Conservation (phyloP, 2,329 filamentous ascomycete species). For the Blastomyces silverae region DNA sequence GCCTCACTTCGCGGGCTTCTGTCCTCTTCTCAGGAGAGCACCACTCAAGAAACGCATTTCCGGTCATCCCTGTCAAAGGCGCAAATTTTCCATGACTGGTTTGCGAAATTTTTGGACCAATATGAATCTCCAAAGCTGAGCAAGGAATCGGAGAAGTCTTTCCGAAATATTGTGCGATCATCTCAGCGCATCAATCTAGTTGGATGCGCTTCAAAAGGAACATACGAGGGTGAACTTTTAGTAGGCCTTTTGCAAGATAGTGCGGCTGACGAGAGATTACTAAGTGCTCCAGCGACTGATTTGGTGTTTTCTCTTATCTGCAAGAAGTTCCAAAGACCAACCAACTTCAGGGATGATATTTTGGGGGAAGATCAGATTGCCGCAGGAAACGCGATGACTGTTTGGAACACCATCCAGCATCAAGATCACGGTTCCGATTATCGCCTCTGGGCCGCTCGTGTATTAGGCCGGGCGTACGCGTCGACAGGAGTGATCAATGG, state of each 20-base stretch:
- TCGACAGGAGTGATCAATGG: constrained; percentile 59
- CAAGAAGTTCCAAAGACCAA: constrained; percentile 61
- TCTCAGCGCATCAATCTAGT: constrained; percentile 60
- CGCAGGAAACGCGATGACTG: constrained; percentile 53
- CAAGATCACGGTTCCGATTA: constrained; percentile 60
- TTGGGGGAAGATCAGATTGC: constrained; percentile 62
- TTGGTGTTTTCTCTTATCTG: constrained; percentile 52
- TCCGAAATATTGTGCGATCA: constrained; percentile 60
- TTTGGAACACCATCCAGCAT: constrained; percentile 71
- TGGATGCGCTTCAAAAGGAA: constrained; percentile 62
- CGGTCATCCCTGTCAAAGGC: constrained; percentile 68
- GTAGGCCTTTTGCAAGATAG: constrained; percentile 73
- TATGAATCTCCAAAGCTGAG: constrained; percentile 53
- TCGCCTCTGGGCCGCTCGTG: constrained; percentile 74
- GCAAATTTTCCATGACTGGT: constrained; percentile 69
- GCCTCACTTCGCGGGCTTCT: constrained; percentile 72
- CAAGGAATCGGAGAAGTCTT: constrained; percentile 49
- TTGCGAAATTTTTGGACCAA: constrained; percentile 59
- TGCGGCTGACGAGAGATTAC: constrained; percentile 53
- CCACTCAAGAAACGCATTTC: constrained; percentile 78
- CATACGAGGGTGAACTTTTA: constrained; percentile 71
- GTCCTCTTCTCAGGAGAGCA: constrained; percentile 66
- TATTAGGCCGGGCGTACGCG: constrained; percentile 76
- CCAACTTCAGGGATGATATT: constrained; percentile 56
- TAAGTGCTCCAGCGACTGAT: constrained; percentile 61